Conservation (phyloP, 1,284 basidiomycete species). For the Malassezia japonica region DNA sequence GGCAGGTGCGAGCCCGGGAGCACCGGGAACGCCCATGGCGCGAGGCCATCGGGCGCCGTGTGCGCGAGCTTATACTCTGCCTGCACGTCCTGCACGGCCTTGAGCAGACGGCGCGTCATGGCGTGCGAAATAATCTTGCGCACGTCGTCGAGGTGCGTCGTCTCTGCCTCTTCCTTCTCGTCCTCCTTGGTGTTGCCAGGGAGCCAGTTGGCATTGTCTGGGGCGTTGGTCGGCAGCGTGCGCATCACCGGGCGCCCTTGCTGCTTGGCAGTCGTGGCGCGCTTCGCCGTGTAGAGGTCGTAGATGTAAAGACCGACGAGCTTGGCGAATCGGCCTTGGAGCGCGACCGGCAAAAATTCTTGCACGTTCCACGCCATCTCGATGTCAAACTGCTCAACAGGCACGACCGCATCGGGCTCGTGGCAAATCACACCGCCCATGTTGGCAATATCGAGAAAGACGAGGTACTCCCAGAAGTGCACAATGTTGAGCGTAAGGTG, state of each 20-base stretch:
- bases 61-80: constrained; percentile 48
- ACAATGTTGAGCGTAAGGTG: constrained; percentile 79
- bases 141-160: constrained; percentile 56
- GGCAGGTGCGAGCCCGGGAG: constrained; percentile 76
- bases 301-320: constrained; percentile 75
- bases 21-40: constrained; percentile 60
- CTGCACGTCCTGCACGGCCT: constrained; percentile 59
- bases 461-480: constrained; percentile 83
- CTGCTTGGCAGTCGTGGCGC: constrained; percentile 52
- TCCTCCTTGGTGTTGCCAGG: not conserved
- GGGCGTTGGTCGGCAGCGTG: constrained; percentile 46
- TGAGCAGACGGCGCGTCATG: constrained; percentile 72
- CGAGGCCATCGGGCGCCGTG: constrained; percentile 50
- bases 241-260: constrained; percentile 59
- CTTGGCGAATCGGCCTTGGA: constrained; percentile 69
- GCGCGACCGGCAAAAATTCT: constrained; percentile 72
- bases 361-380: constrained; percentile 95
- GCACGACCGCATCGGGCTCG: constrained; percentile 54
- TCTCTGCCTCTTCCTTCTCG: not conserved
- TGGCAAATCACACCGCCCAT: constrained; percentile 69
- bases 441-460: constrained; percentile 94
- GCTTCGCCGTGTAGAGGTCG: constrained; percentile 69
- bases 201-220: not conserved
- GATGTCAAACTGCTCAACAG: constrained; percentile 25
- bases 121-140: constrained; percentile 55